Evolutionary conservation across 2,329 filamentous ascomycete species (phyloP), one percentile per base, ranked within the genome.

Genomic region (Fusarium secorum): DNA sequence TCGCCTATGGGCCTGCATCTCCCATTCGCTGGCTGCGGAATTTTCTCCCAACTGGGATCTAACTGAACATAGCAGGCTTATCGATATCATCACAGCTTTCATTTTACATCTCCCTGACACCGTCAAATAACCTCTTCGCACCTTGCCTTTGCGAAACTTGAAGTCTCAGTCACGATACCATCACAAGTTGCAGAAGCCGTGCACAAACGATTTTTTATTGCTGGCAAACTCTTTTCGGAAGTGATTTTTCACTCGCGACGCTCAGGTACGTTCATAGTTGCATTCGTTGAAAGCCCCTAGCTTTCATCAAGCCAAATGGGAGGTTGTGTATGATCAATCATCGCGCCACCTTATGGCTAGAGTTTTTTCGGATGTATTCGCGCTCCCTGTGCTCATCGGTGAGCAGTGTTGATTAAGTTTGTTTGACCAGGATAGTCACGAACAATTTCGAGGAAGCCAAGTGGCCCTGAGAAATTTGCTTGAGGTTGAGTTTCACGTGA

Each of bases 51-150:
- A 54, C 32, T 53, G 39, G 39, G 45, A 42, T 44, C 64, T 58
- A 54, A 53, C 48, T 22, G 24, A 48, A 68, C 59, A 24, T 15
- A 52, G 14, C 24, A 13, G 18, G 11, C 33, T 69, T 71, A 71
- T 71, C 56, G 65, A 71, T 72, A 71, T 22, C 69, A 69, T 72
- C 68, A 71, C 69, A 66, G 56, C 68, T 56, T 72, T 69, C 68
- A 72, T 56, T 61, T 71, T 44, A 49, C 65, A 64, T 68, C 68
- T 65, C 44, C 56, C 48, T 58, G 39, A 33, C 41, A 44, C 54
- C 26, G 38, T 55, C 26, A 39, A 56, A 51, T 48, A 58, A 32
- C 28, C 49, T 54, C 51, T 38, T 49, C 33, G 49, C 45, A 55
- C 56, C 42, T 71, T 44, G 45, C 54, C 39, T 58, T 48, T 41